Base-by-base conservation (phyloP, 352 stramenopile species). In the Thalassiosira hispida region DNA sequence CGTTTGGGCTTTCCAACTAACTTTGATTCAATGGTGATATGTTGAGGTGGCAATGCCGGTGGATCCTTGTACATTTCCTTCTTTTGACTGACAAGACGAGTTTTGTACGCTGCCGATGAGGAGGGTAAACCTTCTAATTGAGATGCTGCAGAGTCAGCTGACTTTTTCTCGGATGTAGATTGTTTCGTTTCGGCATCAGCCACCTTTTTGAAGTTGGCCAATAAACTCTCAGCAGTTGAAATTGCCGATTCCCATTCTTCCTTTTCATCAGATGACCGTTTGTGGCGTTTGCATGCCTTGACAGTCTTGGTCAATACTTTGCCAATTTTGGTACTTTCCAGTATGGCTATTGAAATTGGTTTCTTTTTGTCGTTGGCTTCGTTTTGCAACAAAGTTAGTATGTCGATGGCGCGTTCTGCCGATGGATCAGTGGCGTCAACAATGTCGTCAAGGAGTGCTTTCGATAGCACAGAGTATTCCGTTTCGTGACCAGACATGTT, bases 51-150 rank as follows among this genome's bases (percentile, higher is more conserved):
- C 1, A 89, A 25, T 0, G 62, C 79, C 0, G 88, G 88, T 29
- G 88, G 88, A 83, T 93, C 73, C 44, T 93, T 93, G 80, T 92
- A 93, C 12, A 93, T 68, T 49, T 93, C 84, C 44, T 92, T 92
- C 35, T 86, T 88, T 73, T 93, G 80, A n/a, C 38, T 46, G 0
- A 80, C 52, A 0, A 93, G 55, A 31, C 86, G 68, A n/a, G 49
- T 61, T 55, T 63, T 55, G 62, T 92, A 93, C 25, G 56, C 77
- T 8, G 72, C 22, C n/a, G 38, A 2, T 47, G 38, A 47, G 8
- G 38, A 47, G 7, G 38, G 14, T 12, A 47, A 16, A 18, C 38
- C 38, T 18, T 18, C 38, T 12, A 18, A 18, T 47, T 47, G 8
- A 3, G 38, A 47, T 47, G 38, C 38, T 18, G 38, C 7, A 16